Percentiles rank a stretch among this genome's conserved stretches.
These are phyloP conservation scores for Acacia confusa DNA, from an alignment of 306 rosid genomes.

Conservation along the genomic window DNA sequence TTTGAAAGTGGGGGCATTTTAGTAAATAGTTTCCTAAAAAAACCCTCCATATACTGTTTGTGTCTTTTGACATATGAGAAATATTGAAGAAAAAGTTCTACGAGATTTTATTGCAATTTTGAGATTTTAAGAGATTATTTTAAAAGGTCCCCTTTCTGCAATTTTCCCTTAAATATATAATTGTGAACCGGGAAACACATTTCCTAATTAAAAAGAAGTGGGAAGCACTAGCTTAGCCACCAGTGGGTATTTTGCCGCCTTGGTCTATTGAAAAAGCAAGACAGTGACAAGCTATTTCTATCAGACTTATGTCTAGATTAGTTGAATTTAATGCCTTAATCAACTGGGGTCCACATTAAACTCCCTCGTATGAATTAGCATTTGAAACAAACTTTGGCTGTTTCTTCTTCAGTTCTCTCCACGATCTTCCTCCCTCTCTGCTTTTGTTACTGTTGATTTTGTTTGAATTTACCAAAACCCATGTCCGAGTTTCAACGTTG, in stretches of 20 bases:
- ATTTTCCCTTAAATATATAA: too few relatives aligned
- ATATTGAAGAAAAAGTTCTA: too few relatives aligned
- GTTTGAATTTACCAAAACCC: conserved; percentile 8
- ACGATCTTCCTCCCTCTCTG: neutral
- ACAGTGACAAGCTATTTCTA: neutral
- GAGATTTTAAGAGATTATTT: too few relatives aligned
- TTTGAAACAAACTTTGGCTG: neutral
- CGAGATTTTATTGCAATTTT: too few relatives aligned
- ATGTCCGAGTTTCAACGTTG: conserved; percentile 10
- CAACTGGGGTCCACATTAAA: neutral
- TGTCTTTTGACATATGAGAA: too few relatives aligned
- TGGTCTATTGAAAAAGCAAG: neutral
- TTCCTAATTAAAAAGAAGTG: neutral
- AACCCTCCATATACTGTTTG: too few relatives aligned
- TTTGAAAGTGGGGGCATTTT: too few relatives aligned
- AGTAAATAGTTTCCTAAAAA: too few relatives aligned
- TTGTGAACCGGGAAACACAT: neutral
- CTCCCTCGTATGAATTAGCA: neutral
- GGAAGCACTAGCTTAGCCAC: neutral
- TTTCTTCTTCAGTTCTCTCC: neutral
- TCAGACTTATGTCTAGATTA: neutral
- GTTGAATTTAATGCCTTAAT: neutral
- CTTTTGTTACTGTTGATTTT: neutral
- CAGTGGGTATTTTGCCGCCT: neutral
- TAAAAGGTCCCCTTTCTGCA: too few relatives aligned